Conservation (phyloP, 352 stramenopile genomes). For the Pythium apleroticum region DNA sequence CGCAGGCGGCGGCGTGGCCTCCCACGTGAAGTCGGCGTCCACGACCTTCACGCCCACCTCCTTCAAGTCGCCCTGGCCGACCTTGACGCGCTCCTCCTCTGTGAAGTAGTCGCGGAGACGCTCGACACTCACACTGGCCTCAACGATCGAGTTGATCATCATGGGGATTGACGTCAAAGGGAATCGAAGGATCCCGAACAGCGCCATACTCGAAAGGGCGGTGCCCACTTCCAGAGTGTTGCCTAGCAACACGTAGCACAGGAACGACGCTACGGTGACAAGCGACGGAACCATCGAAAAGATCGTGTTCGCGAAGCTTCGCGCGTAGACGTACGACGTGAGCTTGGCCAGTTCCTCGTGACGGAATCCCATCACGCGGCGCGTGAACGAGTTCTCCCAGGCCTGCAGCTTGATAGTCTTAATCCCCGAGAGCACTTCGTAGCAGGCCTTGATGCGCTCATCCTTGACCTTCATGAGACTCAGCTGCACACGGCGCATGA, state of each 20-base stretch:
- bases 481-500: slow-evolving; percentile 16
- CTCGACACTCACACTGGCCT: slow-evolving; percentile 14
- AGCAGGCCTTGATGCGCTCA: slow-evolving; percentile 87
- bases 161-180: slow-evolving; percentile 14
- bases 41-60: slow-evolving; percentile 45
- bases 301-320: slow-evolving; percentile 45
- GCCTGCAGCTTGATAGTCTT: slow-evolving; percentile 88
- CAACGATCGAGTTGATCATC: slow-evolving; percentile 14
- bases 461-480: slow-evolving; percentile 25
- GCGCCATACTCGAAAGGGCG: slow-evolving; percentile 39
- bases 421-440: slow-evolving; percentile 87
- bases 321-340: slow-evolving; percentile 41
- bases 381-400: slow-evolving; percentile 52
- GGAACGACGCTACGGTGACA: slow-evolving; percentile 68
- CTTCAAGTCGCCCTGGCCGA: slow-evolving; percentile 43
- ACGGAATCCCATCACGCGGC: slow-evolving; percentile 38
- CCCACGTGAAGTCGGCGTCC: slow-evolving; percentile 23
- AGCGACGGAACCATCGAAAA: slow-evolving; percentile 72
- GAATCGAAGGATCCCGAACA: slow-evolving; percentile 49
- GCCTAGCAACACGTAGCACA: slow-evolving; percentile 40
- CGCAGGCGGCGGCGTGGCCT: too few relatives aligned
- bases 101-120: slow-evolving; percentile 18
- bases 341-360: slow-evolving; percentile 32
- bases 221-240: slow-evolving; percentile 34
- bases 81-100: slow-evolving; percentile 14